These are phyloP conservation scores for Acanthamoeba divionensis DNA, from an alignment of 208 protist species.

Conservation along the genomic window DNA sequence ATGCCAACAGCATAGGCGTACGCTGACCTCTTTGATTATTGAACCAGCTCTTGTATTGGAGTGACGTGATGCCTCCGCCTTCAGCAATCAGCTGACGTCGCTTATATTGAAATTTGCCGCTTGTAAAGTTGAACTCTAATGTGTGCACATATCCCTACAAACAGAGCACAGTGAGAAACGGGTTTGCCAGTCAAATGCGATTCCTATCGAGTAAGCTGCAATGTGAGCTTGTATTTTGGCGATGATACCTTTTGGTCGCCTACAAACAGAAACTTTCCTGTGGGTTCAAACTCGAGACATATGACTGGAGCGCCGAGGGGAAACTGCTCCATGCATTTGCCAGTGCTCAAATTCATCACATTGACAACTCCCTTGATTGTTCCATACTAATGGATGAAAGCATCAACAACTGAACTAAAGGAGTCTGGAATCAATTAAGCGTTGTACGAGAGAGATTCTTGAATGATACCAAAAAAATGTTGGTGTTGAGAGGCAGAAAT, in stretches of 20 bases:
- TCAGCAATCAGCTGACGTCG: background rate
- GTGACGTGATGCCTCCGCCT: background rate
- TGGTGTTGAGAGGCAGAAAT: conserved; percentile 47
- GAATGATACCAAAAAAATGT: conserved; percentile 19
- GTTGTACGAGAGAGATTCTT: background rate
- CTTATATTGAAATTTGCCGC: background rate
- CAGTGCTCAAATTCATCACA: conserved; percentile 43
- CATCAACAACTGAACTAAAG: too few relatives aligned
- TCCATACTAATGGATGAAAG: conserved; percentile 23
- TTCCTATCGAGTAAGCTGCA: too few relatives aligned
- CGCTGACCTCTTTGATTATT: background rate
- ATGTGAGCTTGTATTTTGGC: background rate
- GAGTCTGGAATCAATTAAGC: background rate
- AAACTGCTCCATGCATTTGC: conserved; percentile 8
- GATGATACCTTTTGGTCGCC: conserved; percentile 17
- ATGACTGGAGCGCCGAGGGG: background rate
- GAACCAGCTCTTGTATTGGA: conserved; percentile 39
- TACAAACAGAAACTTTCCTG: background rate
- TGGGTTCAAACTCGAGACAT: conserved; percentile 50
- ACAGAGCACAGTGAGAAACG: background rate
- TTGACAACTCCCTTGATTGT: background rate
- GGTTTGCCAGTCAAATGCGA: too few relatives aligned
- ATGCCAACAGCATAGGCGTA: background rate
- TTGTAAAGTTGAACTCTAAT: conserved; percentile 24
- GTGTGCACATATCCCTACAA: conserved; percentile 15